These are phyloP conservation scores for Penicillium mononematosum DNA, from an alignment of 495 filamentous ascomycete species.

Conservation along the genomic window DNA sequence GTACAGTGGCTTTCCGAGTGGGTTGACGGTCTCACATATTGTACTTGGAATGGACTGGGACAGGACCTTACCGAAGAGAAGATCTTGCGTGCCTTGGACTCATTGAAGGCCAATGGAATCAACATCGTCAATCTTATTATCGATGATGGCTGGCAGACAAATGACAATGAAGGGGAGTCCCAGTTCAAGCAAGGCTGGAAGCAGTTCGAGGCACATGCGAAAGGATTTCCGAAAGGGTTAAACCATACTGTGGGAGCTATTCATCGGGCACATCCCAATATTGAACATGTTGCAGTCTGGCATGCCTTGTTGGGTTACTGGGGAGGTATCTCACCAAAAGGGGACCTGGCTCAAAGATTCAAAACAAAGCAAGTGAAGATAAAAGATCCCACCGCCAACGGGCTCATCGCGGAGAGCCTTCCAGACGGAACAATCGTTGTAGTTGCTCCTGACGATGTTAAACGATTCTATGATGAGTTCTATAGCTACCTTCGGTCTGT, in stretches of 20 bases:
- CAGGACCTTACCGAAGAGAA: slow-evolving; percentile 78
- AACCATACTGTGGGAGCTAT: slow-evolving; percentile 66
- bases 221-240: slow-evolving; percentile 77
- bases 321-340: slow-evolving; percentile 76
- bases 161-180: slow-evolving; percentile 56
- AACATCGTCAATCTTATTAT: slow-evolving; percentile 81
- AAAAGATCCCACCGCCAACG: slow-evolving; percentile 54
- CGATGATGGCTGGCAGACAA: slow-evolving; percentile 94
- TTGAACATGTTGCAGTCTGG: slow-evolving; percentile 90
- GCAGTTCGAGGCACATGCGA: slow-evolving; percentile 78
- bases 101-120: slow-evolving; percentile 68
- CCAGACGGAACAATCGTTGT: slow-evolving; percentile 47
- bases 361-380: slow-evolving; percentile 68
- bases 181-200: slow-evolving; percentile 58
- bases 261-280: slow-evolving; percentile 64
- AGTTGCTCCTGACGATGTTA: slow-evolving; percentile 69
- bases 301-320: slow-evolving; percentile 95
- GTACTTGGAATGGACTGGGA: slow-evolving; percentile 93
- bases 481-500: slow-evolving; percentile 70
- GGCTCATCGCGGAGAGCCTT: slow-evolving; percentile 48
- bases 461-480: slow-evolving; percentile 84
- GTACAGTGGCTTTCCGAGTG: slow-evolving; percentile 80
- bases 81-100: slow-evolving; percentile 69
- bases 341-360: slow-evolving; percentile 73
- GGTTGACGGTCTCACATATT: slow-evolving; percentile 81